Percentiles rank a stretch among this genome's conserved stretches.
These are phyloP conservation scores for Cytidiella melzeri DNA, from an alignment of 768 basidiomycete species.

Conservation along the genomic window DNA sequence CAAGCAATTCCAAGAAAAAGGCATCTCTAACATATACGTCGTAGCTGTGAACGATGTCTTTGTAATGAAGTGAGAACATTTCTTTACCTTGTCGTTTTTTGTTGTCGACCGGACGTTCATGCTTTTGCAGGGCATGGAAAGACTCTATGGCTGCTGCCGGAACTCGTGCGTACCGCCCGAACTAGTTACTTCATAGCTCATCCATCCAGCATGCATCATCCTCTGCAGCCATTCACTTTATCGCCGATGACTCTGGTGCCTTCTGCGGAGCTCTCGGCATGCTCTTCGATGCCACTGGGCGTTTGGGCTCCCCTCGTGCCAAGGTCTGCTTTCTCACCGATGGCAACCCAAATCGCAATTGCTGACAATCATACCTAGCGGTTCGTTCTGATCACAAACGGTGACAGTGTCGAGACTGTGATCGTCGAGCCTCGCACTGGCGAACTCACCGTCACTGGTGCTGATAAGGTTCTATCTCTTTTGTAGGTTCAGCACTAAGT, in stretches of 20 bases:
- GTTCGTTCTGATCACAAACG: conserved; percentile 61
- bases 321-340: conserved; percentile 26
- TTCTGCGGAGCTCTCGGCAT: conserved; percentile 36
- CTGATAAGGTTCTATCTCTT: conserved; percentile 34
- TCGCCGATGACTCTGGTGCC: conserved; percentile 52
- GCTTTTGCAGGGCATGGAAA: conserved; percentile 54
- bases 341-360: not conserved
- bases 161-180: conserved; percentile 37
- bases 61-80: conserved; percentile 44
- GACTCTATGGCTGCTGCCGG: conserved; percentile 50
- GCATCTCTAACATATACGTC: conserved; percentile 63
- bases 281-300: conserved; percentile 40
- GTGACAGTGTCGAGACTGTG: conserved; percentile 60
- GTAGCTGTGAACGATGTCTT: conserved; percentile 78
- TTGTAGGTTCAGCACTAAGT: too few relatives aligned
- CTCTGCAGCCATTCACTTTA: conserved; percentile 30
- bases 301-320: conserved; percentile 64
- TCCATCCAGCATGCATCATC: not conserved
- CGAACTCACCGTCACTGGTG: conserved; percentile 36
- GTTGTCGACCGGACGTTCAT: conserved; percentile 1
- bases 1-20: conserved; percentile 70
- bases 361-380: conserved; percentile 37
- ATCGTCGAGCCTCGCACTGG: conserved; percentile 35
- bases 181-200: not conserved
- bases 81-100: not conserved